Evolutionary conservation across 2,329 filamentous ascomycete genomes (phyloP), one percentile per base, ranked within the genome.

Genomic region (Colletotrichum sp.): DNA sequence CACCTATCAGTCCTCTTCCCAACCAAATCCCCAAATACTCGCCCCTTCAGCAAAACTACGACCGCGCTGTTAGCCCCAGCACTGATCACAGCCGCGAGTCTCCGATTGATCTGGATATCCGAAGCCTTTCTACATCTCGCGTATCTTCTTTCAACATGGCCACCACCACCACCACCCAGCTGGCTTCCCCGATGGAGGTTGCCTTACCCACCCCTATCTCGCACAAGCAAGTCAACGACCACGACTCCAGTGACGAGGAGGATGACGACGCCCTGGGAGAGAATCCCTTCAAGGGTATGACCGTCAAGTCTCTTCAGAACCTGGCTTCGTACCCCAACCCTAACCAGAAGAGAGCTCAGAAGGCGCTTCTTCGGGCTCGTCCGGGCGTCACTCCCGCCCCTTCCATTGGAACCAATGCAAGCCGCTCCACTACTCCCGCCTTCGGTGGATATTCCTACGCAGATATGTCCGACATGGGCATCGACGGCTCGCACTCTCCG

Each of bases 291-390:
- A 82, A 84, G 74, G 86, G 82, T 62, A 83, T 86, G 77, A 83
- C 85, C 15, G 85, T 88, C 79, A 90, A 90, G 79, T 88, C 86
- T 34, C 84, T 91, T 26, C 87, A 88, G 52, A 91, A 88, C 78
- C 80, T 91, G 78, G 90, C 90, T 18, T 91, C 90, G 2, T 91
- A 91, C 78, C 85, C 87, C 6, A 92, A 92, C 78, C 89, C 89
- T 9, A 88, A 85, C 80, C 90, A 90, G 80, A 88, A 88, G 81
- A 83, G 82, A 57, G 90, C 90, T 74, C 88, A 88, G 82, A 87
- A 84, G 78, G 83, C 85, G 21, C 86, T 91, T 74, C 81, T 83
- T 69, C 81, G 82, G 26, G 79, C 79, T 76, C 79, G 80, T 36
- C 76, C 78, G 34, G 30, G 75, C 69, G 34, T 78, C 74, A 30